Conservation (phyloP, 768 basidiomycete species). For the Suillus bovinus region DNA sequence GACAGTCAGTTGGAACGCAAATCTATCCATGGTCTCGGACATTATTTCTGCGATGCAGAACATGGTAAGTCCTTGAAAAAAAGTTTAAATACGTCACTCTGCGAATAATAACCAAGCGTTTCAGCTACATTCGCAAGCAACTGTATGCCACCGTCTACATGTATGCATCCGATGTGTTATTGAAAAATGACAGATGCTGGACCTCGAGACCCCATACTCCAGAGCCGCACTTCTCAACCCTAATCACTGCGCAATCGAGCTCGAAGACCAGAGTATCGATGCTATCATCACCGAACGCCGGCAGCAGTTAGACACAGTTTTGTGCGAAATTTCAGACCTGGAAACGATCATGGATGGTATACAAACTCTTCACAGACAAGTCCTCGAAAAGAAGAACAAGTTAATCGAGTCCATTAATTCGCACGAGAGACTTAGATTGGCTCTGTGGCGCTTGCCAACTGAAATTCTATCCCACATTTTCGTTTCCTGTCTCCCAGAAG, state of each 20-base stretch:
- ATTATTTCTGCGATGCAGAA: background rate
- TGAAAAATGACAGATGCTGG: too few species aligned
- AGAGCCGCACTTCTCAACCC: too few species aligned
- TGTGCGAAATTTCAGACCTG: slow-evolving; percentile 15
- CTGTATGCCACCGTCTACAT: too few species aligned
- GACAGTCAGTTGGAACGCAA: background rate
- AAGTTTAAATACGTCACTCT: background rate
- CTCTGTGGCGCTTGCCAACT: slow-evolving; percentile 41
- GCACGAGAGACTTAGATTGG: slow-evolving; percentile 25
- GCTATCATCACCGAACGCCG: slow-evolving; percentile 20
- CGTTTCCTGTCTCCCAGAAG: background rate
- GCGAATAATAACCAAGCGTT: too few species aligned
- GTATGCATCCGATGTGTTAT: too few species aligned
- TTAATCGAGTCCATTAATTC: slow-evolving; percentile 19
- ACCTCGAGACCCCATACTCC: too few species aligned
- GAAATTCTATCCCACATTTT: slow-evolving; percentile 28
- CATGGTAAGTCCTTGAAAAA: background rate
- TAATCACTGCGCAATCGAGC: too few species aligned
- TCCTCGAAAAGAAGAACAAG: slow-evolving; percentile 18
- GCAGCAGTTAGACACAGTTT: slow-evolving; percentile 17
- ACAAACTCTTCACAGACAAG: slow-evolving; percentile 8
- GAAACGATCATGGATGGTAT: slow-evolving; percentile 18
- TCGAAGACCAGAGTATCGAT: slow-evolving; percentile 15
- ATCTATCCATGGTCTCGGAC: background rate
- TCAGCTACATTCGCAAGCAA: too few species aligned